phyloP scores from a whole-genome alignment of 2,329 filamentous ascomycete species.

The Aotearoamyces nothofagi region DNA sequence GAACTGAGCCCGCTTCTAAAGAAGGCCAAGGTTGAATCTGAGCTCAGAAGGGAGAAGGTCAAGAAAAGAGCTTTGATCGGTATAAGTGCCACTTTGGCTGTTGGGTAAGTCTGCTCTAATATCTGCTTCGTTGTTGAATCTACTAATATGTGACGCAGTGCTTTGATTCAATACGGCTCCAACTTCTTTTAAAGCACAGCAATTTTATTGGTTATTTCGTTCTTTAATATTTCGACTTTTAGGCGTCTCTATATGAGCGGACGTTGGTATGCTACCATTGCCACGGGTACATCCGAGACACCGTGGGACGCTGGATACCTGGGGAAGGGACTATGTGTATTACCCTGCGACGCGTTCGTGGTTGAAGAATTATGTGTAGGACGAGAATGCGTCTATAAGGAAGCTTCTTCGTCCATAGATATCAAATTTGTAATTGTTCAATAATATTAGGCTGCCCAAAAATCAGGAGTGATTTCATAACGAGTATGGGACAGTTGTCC shows the following conservation, averaged over 20 bases:
- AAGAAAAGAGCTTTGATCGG: slow-evolving; percentile 75
- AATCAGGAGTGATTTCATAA: too few relatives aligned
- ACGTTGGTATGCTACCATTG: too few relatives aligned
- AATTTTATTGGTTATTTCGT: neutral
- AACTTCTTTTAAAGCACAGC: neutral
- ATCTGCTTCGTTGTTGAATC: neutral
- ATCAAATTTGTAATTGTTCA: too few relatives aligned
- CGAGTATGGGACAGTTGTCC: too few relatives aligned
- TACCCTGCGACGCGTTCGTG: too few relatives aligned
- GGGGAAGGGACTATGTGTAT: too few relatives aligned
- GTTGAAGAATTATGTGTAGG: too few relatives aligned
- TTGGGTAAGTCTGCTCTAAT: slow-evolving; percentile 62
- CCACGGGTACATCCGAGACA: too few relatives aligned
- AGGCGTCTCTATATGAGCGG: neutral
- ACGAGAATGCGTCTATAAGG: too few relatives aligned
- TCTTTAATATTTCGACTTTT: neutral
- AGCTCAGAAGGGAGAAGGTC: slow-evolving; percentile 74
- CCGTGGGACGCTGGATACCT: too few relatives aligned
- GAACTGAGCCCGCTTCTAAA: slow-evolving; percentile 44
- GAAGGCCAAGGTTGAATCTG: slow-evolving; percentile 66
- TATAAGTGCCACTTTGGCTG: slow-evolving; percentile 69
- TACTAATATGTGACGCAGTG: neutral
- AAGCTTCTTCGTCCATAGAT: too few relatives aligned
- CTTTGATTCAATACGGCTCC: neutral
- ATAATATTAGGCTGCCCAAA: too few relatives aligned